Conservation (phyloP, 83 land plant species). For the Isoetes engelmannii region DNA sequence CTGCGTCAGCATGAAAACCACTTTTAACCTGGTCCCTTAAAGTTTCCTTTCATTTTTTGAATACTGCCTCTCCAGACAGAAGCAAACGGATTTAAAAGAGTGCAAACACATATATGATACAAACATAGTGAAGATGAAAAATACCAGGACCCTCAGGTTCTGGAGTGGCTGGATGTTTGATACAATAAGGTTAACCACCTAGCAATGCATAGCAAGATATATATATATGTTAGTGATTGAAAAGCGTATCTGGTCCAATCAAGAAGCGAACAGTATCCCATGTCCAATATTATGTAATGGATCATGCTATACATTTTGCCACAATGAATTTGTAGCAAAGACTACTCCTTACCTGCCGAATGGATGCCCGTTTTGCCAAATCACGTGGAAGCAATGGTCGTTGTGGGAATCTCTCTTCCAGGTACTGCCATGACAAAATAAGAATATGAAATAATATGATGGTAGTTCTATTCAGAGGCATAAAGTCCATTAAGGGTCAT, state of each 20-base stretch:
- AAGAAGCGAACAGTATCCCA: not conserved
- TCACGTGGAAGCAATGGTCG: slow-evolving; percentile 21
- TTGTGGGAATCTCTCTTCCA: slow-evolving; percentile 26
- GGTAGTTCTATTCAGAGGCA: not conserved
- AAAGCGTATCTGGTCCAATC: not conserved
- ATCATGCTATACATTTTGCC: not conserved
- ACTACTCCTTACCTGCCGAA: slow-evolving; percentile 19
- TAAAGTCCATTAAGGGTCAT: not conserved
- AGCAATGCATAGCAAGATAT: not conserved
- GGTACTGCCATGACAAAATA: slow-evolving; percentile 13
- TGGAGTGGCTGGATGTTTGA: slow-evolving; percentile 27
- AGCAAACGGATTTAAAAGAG: no score
- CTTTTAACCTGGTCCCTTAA: no score
- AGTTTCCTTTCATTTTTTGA: no score
- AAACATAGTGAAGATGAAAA: no score
- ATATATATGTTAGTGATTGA: not conserved
- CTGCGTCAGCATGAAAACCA: no score
- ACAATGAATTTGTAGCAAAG: not conserved
- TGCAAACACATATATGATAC: no score
- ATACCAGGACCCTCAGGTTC: slow-evolving; percentile 16
- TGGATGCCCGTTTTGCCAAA: slow-evolving; percentile 11
- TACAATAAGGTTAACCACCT: slow-evolving; percentile 18
- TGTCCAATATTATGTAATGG: not conserved
- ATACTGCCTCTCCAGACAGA: no score
- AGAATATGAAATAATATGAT: not conserved